phyloP scores from a whole-genome alignment of 2,329 filamentous ascomycete genomes.

The Biscogniauxia marginata region DNA sequence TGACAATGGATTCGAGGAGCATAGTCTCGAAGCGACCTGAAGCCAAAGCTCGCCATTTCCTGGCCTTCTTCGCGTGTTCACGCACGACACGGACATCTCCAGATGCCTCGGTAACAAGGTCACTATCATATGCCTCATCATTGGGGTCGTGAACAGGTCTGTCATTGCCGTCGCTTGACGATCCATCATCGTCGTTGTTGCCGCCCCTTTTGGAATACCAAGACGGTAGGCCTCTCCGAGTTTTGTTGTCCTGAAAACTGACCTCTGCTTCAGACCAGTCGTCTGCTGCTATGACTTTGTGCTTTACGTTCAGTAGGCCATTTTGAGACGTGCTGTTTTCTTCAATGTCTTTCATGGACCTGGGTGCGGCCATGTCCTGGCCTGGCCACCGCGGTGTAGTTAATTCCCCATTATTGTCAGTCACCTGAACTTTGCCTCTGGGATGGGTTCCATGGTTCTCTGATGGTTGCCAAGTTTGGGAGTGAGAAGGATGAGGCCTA shows the following conservation, averaged over 20 bases:
- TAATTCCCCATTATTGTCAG: not conserved
- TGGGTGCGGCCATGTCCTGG: not conserved
- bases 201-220: not conserved
- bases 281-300: not conserved
- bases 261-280: not conserved
- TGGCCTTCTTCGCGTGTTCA: not conserved
- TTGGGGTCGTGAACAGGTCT: not conserved
- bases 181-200: not conserved
- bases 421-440: not conserved
- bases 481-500: not conserved
- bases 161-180: not conserved
- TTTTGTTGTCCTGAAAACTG: not conserved
- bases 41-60: not conserved
- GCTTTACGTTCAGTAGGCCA: not conserved
- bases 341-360: not conserved
- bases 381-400: not conserved
- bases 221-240: not conserved
- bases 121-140: not conserved
- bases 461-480: not conserved
- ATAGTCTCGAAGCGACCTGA: not conserved
- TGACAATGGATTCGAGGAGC: not conserved
- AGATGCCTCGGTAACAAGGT: not conserved
- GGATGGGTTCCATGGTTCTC: not conserved
- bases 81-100: not conserved
- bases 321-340: not conserved